Evolutionary conservation across 805 yeast species (phyloP).

Genomic region (Barnettozyma siamensis): DNA sequence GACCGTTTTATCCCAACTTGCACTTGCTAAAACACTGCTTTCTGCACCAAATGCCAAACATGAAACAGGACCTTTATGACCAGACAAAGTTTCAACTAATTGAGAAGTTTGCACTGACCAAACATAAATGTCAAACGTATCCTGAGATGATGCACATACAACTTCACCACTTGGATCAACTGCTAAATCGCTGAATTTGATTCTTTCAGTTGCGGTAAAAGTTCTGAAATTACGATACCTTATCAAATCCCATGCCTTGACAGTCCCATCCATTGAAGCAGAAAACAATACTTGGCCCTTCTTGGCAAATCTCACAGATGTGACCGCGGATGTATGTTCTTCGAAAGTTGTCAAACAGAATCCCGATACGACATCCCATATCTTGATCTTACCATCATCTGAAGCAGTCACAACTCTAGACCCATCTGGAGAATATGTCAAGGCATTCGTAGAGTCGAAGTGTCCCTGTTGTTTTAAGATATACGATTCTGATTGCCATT

Average conservation of each 20-base stretch:
- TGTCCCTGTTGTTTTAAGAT: conserved; percentile 96
- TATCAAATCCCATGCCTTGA: conserved; percentile 93
- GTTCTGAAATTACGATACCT: conserved; percentile 93
- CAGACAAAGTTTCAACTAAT: conserved; percentile 77
- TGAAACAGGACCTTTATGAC: conserved; percentile 95
- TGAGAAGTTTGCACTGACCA: conserved; percentile 98
- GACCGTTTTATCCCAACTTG: conserved; percentile 95
- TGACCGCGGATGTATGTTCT: conserved; percentile 86
- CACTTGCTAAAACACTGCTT: conserved; percentile 72
- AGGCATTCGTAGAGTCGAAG: conserved; percentile 79
- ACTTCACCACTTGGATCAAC: conserved; percentile 97
- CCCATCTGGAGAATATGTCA: conserved; percentile 93
- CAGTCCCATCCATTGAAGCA: conserved; percentile 92
- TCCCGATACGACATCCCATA: conserved; percentile 93
- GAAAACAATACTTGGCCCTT: conserved; percentile 89
- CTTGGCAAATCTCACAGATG: conserved; percentile 81
- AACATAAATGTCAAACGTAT: conserved; percentile 83
- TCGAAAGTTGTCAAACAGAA: conserved; percentile 88
- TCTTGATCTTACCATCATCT: conserved; percentile 94
- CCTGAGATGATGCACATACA: conserved; percentile 90
- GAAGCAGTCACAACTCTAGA: conserved; percentile 87
- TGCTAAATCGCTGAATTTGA: conserved; percentile 84
- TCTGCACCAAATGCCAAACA: conserved; percentile 80
- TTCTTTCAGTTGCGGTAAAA: conserved; percentile 83
- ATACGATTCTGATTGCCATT: conserved; percentile 98